Percentiles rank a stretch among this genome's conserved stretches.
Conservation (phyloP, 352 stramenopile species). For the Globisporangium sylvaticum region DNA sequence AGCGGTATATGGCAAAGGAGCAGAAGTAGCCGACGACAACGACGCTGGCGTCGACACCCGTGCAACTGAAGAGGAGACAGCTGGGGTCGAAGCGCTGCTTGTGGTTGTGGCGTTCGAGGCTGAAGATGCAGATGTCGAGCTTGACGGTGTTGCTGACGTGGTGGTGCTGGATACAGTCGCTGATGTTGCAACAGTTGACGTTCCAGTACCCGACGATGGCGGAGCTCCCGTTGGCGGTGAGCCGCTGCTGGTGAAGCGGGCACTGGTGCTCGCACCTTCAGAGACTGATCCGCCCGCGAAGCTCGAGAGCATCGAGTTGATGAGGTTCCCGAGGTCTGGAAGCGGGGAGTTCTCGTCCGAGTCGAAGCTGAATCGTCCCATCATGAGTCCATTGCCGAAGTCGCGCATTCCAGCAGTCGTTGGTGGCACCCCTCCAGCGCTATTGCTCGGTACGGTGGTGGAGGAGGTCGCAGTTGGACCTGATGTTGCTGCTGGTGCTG, state of each 20-base stretch:
- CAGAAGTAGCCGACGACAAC: neutral
- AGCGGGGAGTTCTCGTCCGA: constrained; percentile 6
- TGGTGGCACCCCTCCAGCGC: neutral
- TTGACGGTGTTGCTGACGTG: neutral
- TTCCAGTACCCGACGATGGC: neutral
- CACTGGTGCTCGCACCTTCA: constrained; percentile 5
- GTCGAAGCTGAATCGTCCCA: constrained; percentile 18
- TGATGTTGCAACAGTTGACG: neutral
- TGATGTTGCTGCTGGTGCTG: neutral
- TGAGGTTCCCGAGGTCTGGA: constrained; percentile 12
- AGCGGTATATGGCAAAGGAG: neutral
- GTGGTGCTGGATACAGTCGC: neutral
- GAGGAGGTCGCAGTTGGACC: neutral
- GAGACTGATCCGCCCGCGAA: constrained; percentile 7
- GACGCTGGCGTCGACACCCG: neutral
- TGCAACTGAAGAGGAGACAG: neutral
- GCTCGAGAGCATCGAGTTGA: constrained; percentile 19
- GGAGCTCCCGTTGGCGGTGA: neutral
- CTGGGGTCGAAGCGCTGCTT: neutral
- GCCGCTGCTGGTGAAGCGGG: neutral
- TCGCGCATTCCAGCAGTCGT: neutral
- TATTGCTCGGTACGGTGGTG: neutral
- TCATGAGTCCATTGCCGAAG: constrained; percentile 14
- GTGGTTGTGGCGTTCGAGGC: neutral
- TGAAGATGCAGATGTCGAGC: neutral